phyloP scores from a whole-genome alignment of 2,329 filamentous ascomycete genomes.

The Curvularia sp. region DNA sequence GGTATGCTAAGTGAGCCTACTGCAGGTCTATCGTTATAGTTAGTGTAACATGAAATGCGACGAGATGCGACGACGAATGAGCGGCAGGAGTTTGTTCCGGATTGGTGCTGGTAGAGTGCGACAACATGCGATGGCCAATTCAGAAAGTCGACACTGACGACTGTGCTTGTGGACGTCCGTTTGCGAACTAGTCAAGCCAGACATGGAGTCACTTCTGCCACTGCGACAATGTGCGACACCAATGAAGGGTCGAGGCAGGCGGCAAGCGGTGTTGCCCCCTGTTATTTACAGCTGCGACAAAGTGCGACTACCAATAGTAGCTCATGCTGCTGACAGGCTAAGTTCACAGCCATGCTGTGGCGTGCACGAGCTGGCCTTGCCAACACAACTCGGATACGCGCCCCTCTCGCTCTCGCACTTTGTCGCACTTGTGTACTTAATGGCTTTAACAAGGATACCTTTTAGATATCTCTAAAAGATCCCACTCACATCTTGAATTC shows the following conservation, averaged over 20 bases:
- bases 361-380: slow-evolving; percentile 2
- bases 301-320: slow-evolving; percentile 5
- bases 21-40: background rate
- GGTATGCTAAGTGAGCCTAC: background rate
- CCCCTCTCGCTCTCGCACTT: background rate
- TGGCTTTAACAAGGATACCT: background rate
- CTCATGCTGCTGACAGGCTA: background rate
- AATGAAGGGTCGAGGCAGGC: too few relatives aligned
- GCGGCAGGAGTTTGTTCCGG: background rate
- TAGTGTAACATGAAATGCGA: background rate
- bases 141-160: background rate
- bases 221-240: background rate
- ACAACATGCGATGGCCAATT: slow-evolving; percentile 1
- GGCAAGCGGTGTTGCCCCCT: too few relatives aligned
- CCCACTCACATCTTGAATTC: background rate
- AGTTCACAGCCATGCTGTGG: background rate
- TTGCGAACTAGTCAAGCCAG: too few relatives aligned
- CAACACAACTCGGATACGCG: background rate
- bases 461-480: background rate
- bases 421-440: background rate
- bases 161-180: too few relatives aligned
- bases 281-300: background rate
- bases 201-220: background rate
- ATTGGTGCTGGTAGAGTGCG: background rate
- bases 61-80: background rate